These are phyloP conservation scores for Ceratocystis destructans DNA, from an alignment of 2,329 filamentous ascomycete genomes.

Conservation along the genomic window DNA sequence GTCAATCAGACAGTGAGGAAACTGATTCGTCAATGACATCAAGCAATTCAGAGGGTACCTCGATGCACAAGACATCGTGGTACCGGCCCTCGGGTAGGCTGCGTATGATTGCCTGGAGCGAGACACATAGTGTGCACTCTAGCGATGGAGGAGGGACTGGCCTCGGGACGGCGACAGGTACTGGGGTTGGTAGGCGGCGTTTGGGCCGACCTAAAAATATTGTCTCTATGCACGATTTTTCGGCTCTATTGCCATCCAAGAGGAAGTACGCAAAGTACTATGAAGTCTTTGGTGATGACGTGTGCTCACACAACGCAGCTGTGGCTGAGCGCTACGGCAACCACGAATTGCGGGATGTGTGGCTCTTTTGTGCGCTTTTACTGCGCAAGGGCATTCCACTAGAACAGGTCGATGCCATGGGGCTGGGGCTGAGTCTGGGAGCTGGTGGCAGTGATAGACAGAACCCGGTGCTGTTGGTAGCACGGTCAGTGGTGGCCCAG, in stretches of 20 bases:
- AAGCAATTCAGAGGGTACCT: conserved; percentile 49
- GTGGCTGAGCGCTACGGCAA: conserved; percentile 60
- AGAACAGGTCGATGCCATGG: conserved; percentile 39
- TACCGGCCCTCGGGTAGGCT: conserved; percentile 40
- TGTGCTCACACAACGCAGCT: conserved; percentile 71
- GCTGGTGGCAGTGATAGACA: neutral
- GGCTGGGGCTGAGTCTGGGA: neutral
- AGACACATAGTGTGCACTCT: conserved; percentile 43
- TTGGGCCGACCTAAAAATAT: conserved; percentile 33
- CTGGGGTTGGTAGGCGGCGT: conserved; percentile 33
- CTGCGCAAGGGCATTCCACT: conserved; percentile 64
- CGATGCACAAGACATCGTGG: conserved; percentile 45
- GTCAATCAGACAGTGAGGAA: conserved; percentile 27
- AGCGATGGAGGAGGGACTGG: conserved; percentile 44
- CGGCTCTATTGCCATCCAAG: conserved; percentile 63
- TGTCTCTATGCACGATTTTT: conserved; percentile 58
- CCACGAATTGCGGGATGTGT: conserved; percentile 61
- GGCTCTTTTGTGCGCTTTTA: conserved; percentile 67
- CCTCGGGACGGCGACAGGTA: conserved; percentile 33
- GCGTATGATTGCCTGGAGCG: conserved; percentile 43
- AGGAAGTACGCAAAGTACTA: conserved; percentile 65
- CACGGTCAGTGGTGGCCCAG: conserved; percentile 43
- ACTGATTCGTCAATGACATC: conserved; percentile 34
- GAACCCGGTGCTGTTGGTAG: conserved; percentile 47
- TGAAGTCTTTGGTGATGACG: conserved; percentile 65